These are phyloP conservation scores for Xylariaceae sp. DNA, from an alignment of 2,329 filamentous ascomycete genomes.

Conservation along the genomic window DNA sequence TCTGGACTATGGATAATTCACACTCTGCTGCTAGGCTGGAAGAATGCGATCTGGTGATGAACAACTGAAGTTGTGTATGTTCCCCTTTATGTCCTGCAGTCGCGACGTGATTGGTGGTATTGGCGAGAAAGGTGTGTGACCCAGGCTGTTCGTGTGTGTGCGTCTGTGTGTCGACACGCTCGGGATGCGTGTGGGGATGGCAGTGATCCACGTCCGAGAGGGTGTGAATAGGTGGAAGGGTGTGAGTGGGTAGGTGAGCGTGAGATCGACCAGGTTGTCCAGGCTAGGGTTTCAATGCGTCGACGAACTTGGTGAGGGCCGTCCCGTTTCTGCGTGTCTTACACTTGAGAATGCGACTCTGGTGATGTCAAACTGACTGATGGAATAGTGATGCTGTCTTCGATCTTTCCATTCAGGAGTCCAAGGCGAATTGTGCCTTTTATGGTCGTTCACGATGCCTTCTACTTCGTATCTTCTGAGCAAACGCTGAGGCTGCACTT, in stretches of 20 bases:
- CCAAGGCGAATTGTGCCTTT: constrained; percentile 14
- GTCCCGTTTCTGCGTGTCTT: constrained; percentile 26
- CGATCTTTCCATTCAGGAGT: constrained; percentile 7
- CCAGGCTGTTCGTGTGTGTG: constrained; percentile 7
- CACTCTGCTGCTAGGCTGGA: background rate
- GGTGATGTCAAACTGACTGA: constrained; percentile 16
- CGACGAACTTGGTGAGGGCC: constrained; percentile 21
- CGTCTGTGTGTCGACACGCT: background rate
- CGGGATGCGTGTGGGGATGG: constrained; percentile 13
- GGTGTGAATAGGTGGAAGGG: background rate
- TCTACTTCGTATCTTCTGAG: too few species aligned
- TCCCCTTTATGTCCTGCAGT: constrained; percentile 7
- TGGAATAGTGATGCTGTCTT: constrained; percentile 8
- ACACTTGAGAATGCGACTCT: constrained; percentile 13
- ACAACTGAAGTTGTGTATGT: background rate
- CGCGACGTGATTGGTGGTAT: constrained; percentile 15
- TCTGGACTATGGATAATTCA: background rate
- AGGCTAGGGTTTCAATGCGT: constrained; percentile 18
- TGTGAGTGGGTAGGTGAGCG: background rate
- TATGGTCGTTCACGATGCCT: constrained; percentile 12
- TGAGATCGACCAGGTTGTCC: background rate
- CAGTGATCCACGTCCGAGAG: background rate
- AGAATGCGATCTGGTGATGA: constrained; percentile 15
- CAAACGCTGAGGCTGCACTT: background rate
- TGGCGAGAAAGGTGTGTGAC: constrained; percentile 14